Base-by-base conservation (phyloP, 2,329 filamentous ascomycete genomes). In the Helotiales sp. region DNA sequence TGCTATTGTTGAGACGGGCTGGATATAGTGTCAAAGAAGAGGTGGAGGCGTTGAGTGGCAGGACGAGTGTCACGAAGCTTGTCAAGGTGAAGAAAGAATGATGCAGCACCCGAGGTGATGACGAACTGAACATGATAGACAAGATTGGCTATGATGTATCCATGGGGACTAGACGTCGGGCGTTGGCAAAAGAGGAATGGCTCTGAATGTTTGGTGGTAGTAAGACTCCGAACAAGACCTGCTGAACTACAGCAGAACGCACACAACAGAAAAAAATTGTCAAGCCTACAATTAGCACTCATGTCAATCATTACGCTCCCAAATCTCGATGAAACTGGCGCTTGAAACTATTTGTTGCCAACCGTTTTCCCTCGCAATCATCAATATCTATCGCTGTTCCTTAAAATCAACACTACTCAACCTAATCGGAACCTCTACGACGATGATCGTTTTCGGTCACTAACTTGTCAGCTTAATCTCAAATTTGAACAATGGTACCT, bases 401-500 rank as follows among this genome's bases (percentile, higher is more conserved):
- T 6, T 59, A 32, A 49, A 26, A 13, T 26, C 52, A 20, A 55
- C 61, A 65, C 45, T 57, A 24, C 34, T 65, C 58, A 26, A 45
- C 17, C 47, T 11, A n/a, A 6, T 7, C 52, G 17, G 24, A 28
- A 40, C 2, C 58, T 26, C 47, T 4, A 22, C 24, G 22, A 64
- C 13, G 61, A 49, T 28, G 40, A 61, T 43, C 63, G 32, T 54
- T 65, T 65, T 6, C 63, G 49, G 30, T 65, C 63, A 43, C 63
- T 65, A 26, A 8, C 6, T 11, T 45, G 63, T 63, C 30, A 63
- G 61, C 34, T 28, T 30, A 13, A 15, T 43, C 22, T 32, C n/a
- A 37, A 37, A 13, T 24, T 17, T 15, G 20, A 7, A 15, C 13
- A 32, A 6, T 5, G 13, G 5, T n/a, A 52, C 85, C 92, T 92